Evolutionary conservation across 2,329 filamentous ascomycete species (phyloP).

Genomic region (Alternaria gaisen): DNA sequence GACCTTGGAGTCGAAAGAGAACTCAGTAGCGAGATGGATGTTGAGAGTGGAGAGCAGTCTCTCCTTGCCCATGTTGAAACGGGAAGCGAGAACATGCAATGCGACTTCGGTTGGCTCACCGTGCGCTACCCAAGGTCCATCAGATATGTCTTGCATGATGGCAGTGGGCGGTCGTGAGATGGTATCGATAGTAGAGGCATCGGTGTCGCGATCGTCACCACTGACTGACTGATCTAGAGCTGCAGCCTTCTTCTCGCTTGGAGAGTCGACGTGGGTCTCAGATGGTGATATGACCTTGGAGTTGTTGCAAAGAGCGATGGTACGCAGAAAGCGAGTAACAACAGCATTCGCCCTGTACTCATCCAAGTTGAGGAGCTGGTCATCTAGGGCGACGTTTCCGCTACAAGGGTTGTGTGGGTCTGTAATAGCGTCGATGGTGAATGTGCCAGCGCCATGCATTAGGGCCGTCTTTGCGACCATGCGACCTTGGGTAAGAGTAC

Average conservation of each 20-base stretch:
- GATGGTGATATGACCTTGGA: conserved; percentile 43
- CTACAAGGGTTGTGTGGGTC: conserved; percentile 49
- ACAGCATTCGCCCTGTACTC: conserved; percentile 31
- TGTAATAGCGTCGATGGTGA: conserved; percentile 46
- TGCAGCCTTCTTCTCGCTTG: conserved; percentile 60
- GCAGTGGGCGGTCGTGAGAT: conserved; percentile 43
- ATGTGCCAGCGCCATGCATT: conserved; percentile 46
- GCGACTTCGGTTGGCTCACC: conserved; percentile 53
- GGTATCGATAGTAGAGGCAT: conserved; percentile 42
- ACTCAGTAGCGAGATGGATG: conserved; percentile 48
- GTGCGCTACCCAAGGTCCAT: conserved; percentile 45
- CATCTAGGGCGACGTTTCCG: conserved; percentile 45
- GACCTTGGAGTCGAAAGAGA: conserved; percentile 52
- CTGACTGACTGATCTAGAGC: conserved; percentile 36
- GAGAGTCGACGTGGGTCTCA: conserved; percentile 54
- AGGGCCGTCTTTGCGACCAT: conserved; percentile 53
- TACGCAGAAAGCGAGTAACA: conserved; percentile 45
- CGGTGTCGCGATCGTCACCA: conserved; percentile 45
- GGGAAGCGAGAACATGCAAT: conserved; percentile 51
- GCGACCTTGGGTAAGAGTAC: conserved; percentile 52
- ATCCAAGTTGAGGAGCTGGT: conserved; percentile 34
- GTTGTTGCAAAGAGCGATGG: conserved; percentile 53
- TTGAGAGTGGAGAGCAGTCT: conserved; percentile 37
- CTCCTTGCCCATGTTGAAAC: conserved; percentile 49
- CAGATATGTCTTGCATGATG: conserved; percentile 23